phyloP scores from a whole-genome alignment of 345 rosid genomes.

The Cardamine occulta region DNA sequence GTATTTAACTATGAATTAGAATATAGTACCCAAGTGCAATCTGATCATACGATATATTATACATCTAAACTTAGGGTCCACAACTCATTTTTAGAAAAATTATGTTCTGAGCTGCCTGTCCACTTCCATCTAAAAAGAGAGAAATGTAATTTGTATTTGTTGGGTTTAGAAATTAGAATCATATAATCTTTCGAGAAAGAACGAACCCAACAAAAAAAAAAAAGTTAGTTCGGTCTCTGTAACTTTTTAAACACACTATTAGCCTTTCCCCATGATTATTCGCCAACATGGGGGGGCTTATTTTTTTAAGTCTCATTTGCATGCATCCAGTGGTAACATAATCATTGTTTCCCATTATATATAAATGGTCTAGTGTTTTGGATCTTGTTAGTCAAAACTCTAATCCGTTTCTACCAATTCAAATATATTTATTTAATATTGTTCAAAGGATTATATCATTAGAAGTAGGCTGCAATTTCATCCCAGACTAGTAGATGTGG shows the following conservation, averaged over 20 bases:
- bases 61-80: constrained; percentile 6
- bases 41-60: neutral
- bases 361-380: constrained; percentile 18
- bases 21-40: neutral
- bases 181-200: constrained; percentile 25
- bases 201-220: neutral
- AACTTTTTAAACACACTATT: constrained; percentile 46
- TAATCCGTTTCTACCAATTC: constrained; percentile 40
- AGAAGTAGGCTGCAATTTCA: constrained; percentile 37
- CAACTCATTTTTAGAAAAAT: neutral
- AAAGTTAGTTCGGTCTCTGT: constrained; percentile 42
- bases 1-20: neutral
- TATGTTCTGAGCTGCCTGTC: constrained; percentile 21
- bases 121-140: constrained; percentile 11
- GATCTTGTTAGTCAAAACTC: constrained; percentile 40
- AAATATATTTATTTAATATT: neutral
- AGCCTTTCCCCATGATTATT: constrained; percentile 44
- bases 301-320: constrained; percentile 44
- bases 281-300: constrained; percentile 44
- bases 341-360: constrained; percentile 36
- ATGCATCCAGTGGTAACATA: constrained; percentile 52
- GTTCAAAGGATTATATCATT: constrained; percentile 10
- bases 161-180: constrained; percentile 16
- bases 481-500: constrained; percentile 32
- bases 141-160: constrained; percentile 10